Evolutionary conservation across 306 rosid species (phyloP).

Genomic region (Prinsepia uniflora): DNA sequence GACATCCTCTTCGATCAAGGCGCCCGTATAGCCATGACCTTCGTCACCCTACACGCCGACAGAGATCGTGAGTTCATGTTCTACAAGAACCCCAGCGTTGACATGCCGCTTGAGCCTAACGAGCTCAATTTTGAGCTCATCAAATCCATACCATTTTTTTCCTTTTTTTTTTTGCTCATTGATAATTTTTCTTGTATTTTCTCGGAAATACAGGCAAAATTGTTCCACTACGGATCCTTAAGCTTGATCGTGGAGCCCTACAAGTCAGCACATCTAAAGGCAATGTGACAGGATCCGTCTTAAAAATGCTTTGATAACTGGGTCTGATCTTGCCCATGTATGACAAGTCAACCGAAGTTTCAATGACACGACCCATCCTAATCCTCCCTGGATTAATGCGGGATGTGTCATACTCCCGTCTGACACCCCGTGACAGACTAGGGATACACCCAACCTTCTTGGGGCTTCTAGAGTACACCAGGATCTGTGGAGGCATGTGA

Average conservation of each 20-base stretch:
- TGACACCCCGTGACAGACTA: too few relatives aligned
- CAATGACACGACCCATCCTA: too few relatives aligned
- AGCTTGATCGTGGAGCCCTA: constrained; percentile 98
- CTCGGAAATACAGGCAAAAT: constrained; percentile 54
- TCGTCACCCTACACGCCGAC: constrained; percentile 90
- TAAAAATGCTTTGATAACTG: too few relatives aligned
- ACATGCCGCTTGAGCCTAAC: constrained; percentile 76
- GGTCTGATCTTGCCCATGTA: too few relatives aligned
- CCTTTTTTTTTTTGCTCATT: not conserved
- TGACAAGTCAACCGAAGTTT: too few relatives aligned
- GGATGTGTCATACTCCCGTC: too few relatives aligned
- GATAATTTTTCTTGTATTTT: not conserved
- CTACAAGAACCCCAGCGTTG: constrained; percentile 94
- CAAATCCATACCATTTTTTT: constrained; percentile 60
- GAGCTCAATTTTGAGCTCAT: constrained; percentile 83
- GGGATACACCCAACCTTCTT: too few relatives aligned
- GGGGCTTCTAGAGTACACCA: too few relatives aligned
- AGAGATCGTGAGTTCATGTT: constrained; percentile 99
- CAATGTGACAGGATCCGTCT: too few relatives aligned
- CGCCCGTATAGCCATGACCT: constrained; percentile 87
- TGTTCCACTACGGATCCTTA: constrained; percentile 88
- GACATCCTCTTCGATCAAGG: constrained; percentile 80
- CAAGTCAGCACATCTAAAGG: constrained; percentile 88
- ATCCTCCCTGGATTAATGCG: too few relatives aligned
- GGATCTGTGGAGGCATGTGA: too few relatives aligned